Evolutionary conservation across 2,329 filamentous ascomycete species (phyloP).

Genomic region (Aspergillus neotritici): DNA sequence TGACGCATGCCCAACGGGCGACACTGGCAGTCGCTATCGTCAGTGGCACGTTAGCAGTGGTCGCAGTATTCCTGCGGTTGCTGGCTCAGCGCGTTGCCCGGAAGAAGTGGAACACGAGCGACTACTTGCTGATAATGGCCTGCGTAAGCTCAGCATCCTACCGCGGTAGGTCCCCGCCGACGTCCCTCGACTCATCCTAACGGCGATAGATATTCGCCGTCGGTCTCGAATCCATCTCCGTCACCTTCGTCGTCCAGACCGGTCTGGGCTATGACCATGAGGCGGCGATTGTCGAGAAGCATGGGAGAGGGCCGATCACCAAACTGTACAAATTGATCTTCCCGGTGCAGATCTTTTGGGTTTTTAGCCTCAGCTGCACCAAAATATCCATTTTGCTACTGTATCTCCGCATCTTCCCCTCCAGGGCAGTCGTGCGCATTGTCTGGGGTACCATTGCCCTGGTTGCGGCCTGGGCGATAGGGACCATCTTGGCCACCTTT

Average conservation of each 20-base stretch:
- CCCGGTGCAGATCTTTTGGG: conserved; percentile 22
- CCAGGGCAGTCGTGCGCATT: conserved; percentile 10
- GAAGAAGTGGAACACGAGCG: conserved; percentile 16
- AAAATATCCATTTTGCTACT: conserved; percentile 20
- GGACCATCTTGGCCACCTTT: conserved; percentile 23
- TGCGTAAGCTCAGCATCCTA: conserved; percentile 8
- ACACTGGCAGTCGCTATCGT: conserved; percentile 16
- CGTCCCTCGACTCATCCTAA: background rate
- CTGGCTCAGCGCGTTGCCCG: conserved; percentile 16
- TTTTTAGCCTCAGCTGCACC: conserved; percentile 18
- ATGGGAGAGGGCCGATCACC: conserved; percentile 16
- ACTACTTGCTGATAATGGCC: conserved; percentile 19
- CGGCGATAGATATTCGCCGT: conserved; percentile 15
- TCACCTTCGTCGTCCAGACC: conserved; percentile 17
- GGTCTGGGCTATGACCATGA: conserved; percentile 21
- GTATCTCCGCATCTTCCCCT: conserved; percentile 19
- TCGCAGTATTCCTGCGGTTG: conserved; percentile 15
- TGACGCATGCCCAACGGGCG: conserved; percentile 11
- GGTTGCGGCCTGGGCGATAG: conserved; percentile 17
- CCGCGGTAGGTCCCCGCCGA: background rate
- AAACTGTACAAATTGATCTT: conserved; percentile 19
- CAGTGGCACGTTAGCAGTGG: conserved; percentile 14
- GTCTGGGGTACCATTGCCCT: conserved; percentile 12
- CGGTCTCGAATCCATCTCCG: conserved; percentile 19
- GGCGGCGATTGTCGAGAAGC: conserved; percentile 7